These are phyloP conservation scores for Magnaporthiopsis poae DNA, from an alignment of 2,329 filamentous ascomycete species.

Conservation along the genomic window DNA sequence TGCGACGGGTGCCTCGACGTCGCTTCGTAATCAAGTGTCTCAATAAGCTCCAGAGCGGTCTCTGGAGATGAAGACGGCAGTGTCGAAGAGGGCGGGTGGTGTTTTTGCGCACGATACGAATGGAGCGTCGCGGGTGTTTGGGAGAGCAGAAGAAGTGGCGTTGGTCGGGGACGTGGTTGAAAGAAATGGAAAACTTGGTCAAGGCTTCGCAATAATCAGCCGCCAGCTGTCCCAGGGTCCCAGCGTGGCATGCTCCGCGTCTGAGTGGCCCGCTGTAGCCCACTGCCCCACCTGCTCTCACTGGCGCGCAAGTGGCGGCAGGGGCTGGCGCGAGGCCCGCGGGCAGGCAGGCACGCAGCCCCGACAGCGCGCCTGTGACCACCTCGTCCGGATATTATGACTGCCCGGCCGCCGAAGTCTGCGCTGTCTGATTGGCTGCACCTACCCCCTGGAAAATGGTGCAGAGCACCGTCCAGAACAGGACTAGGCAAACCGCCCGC, in stretches of 20 bases:
- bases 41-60: not conserved
- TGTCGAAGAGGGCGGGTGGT: not conserved
- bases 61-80: not conserved
- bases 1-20: not conserved
- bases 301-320: not conserved
- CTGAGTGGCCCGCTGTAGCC: conserved; percentile 13
- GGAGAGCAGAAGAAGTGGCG: conserved; percentile 12
- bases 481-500: not conserved
- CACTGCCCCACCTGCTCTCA: not conserved
- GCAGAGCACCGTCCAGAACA: not conserved
- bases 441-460: not conserved
- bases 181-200: conserved; percentile 17
- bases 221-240: conserved; percentile 6
- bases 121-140: conserved; percentile 1
- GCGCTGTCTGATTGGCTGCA: not conserved
- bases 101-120: not conserved
- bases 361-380: not conserved
- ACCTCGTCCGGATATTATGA: conserved; percentile 1
- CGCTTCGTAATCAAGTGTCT: not conserved
- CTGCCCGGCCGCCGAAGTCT: conserved; percentile 5
- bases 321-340: not conserved
- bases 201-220: conserved; percentile 15
- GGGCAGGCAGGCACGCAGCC: not conserved
- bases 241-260: conserved; percentile 8
- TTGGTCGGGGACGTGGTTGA: conserved; percentile 11